Percentiles rank a stretch among this genome's conserved stretches.
Evolutionary conservation across 2,329 filamentous ascomycete genomes (phyloP).

Genomic region (Penicillium brevicompactum): DNA sequence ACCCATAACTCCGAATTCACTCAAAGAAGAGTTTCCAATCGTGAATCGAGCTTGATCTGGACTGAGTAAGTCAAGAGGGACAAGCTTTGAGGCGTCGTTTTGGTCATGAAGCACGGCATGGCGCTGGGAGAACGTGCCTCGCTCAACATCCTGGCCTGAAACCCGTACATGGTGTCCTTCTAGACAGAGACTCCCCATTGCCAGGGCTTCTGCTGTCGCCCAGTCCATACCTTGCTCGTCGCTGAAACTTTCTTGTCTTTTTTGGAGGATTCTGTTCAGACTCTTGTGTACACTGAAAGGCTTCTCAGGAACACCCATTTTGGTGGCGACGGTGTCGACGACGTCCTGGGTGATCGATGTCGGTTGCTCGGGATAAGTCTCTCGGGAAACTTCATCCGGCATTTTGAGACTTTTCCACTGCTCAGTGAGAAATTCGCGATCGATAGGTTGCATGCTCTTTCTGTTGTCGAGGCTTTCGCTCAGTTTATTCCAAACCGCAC

Average conservation of each 20-base stretch:
- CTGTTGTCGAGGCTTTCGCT: conserved; percentile 97
- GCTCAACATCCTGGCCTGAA: conserved; percentile 97
- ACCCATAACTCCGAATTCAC: conserved; percentile 74
- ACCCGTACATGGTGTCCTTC: conserved; percentile 98
- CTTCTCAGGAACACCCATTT: conserved; percentile 88
- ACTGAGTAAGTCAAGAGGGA: conserved; percentile 83
- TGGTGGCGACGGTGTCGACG: conserved; percentile 71
- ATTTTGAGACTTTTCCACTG: conserved; percentile 99
- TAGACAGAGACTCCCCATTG: conserved; percentile 85
- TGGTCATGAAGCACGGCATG: conserved; percentile 98
- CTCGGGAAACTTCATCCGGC: conserved; percentile 92
- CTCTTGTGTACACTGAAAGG: conserved; percentile 86
- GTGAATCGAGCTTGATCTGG: conserved; percentile 94
- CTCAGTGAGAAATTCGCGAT: conserved; percentile 97
- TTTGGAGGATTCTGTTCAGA: conserved; percentile 87
- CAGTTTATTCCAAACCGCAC: conserved; percentile 99
- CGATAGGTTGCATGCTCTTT: conserved; percentile 94
- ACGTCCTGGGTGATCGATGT: conserved; percentile 76
- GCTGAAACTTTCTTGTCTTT: conserved; percentile 82
- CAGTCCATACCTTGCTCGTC: conserved; percentile 86
- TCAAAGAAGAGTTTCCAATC: conserved; percentile 91
- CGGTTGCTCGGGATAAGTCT: conserved; percentile 83
- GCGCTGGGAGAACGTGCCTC: conserved; percentile 98
- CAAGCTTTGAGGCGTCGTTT: conserved; percentile 89
- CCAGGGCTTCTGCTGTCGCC: conserved; percentile 93